Evolutionary conservation across 345 rosid genomes (phyloP).

Genomic region (Angophora floribunda): DNA sequence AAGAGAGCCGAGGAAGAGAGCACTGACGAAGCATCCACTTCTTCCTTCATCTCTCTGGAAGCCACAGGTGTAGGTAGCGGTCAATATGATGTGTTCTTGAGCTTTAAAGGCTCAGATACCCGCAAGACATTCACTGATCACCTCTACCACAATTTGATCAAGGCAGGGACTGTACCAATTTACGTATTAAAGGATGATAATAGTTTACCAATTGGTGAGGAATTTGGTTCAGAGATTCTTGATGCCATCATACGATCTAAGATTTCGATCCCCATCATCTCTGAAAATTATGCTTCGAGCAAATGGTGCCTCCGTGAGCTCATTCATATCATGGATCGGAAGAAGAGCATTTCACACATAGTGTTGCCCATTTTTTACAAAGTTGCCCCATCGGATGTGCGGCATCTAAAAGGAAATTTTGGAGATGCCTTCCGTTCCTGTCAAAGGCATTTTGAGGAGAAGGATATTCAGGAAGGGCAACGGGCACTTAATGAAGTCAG

Average conservation of each 20-base stretch:
- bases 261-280: not conserved
- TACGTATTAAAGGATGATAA: not conserved
- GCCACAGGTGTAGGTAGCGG: rapidly evolving
- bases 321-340: not conserved
- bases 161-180: not conserved
- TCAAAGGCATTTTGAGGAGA: rapidly evolving
- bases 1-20: not conserved
- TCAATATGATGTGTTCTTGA: not conserved
- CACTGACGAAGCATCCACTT: not conserved
- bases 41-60: not conserved
- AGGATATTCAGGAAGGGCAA: rapidly evolving
- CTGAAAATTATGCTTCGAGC: not conserved
- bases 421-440: rapidly evolving
- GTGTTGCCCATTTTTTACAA: not conserved
- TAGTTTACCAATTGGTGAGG: not conserved
- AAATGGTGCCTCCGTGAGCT: not conserved
- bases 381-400: not conserved
- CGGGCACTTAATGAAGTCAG: too few relatives aligned
- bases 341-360: not conserved
- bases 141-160: not conserved
- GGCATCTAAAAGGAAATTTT: not conserved
- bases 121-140: not conserved
- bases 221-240: not conserved
- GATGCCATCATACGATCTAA: not conserved
- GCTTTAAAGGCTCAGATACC: not conserved